Evolutionary conservation across 371 early-diverging fungal genomes (phyloP).

Genomic region (Mortierella sp.): DNA sequence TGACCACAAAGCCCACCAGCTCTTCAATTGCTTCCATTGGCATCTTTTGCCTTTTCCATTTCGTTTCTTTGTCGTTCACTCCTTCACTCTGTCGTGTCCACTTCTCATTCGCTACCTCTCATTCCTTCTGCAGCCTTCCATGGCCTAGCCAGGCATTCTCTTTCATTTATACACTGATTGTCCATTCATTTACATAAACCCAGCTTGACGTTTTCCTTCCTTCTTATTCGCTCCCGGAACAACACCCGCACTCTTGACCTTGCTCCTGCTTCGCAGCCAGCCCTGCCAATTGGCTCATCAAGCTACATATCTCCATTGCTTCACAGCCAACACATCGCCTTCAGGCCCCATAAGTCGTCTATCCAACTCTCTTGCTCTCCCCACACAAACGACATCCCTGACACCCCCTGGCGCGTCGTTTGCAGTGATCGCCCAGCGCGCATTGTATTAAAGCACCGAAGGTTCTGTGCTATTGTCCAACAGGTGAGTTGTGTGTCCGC

Average conservation of each 20-base stretch:
- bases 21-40: not conserved
- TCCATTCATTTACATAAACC: not conserved
- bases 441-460: slow-evolving; percentile 8
- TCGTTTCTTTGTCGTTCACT: not conserved
- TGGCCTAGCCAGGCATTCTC: slow-evolving; percentile 8
- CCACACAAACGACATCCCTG: not conserved
- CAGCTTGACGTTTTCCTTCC: not conserved
- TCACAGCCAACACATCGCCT: not conserved
- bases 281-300: not conserved
- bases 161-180: not conserved
- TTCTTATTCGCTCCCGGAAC: not conserved
- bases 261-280: not conserved
- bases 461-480: slow-evolving; percentile 3
- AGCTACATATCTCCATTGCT: not conserved
- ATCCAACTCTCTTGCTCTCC: not conserved
- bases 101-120: not conserved
- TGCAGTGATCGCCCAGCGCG: slow-evolving; percentile 5
- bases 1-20: not conserved
- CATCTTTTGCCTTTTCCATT: not conserved
- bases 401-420: slow-evolving; percentile 2
- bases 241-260: not conserved
- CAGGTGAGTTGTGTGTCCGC: slow-evolving; percentile 10
- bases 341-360: not conserved
- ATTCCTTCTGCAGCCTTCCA: not conserved
- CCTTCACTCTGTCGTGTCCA: not conserved